A percentile compares a stretch with the other conserved stretches of the same genome.
These are phyloP conservation scores for Castanea mollissima DNA, from an alignment of 306 rosid species.

Conservation along the genomic window DNA sequence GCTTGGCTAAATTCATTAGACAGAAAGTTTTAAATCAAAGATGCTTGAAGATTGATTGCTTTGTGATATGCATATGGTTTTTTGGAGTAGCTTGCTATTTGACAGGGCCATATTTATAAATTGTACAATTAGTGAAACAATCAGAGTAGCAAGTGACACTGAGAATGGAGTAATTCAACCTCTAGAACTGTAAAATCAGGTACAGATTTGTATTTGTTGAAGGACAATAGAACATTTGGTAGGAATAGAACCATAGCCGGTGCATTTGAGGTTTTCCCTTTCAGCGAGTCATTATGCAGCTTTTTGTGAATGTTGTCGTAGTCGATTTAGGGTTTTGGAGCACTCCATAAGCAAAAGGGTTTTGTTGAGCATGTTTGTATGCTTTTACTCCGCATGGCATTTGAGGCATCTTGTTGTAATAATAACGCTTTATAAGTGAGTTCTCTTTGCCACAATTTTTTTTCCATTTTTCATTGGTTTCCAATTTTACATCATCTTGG, in stretches of 20 bases:
- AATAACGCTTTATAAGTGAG: neutral
- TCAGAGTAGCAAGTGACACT: constrained; percentile 13
- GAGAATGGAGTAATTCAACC: constrained; percentile 16
- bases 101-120: constrained; percentile 3
- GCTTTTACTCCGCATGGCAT: neutral
- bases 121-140: constrained; percentile 3
- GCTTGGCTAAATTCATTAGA: constrained; percentile 45
- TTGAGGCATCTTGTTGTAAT: neutral
- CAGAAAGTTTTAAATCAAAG: constrained; percentile 11
- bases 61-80: constrained; percentile 17
- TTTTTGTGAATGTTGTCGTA: neutral
- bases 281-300: neutral
- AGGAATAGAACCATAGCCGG: neutral
- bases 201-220: constrained; percentile 25
- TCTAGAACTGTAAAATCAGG: constrained; percentile 27
- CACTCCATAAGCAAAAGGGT: neutral
- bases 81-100: constrained; percentile 16
- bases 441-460: neutral
- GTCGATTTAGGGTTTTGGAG: constrained; percentile 14
- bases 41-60: constrained; percentile 23
- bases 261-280: constrained; percentile 12
- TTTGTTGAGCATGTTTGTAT: neutral
- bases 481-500: neutral
- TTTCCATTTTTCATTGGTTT: neutral
- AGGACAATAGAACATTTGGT: neutral